Conservation (phyloP, 495 filamentous ascomycete genomes). For the Choiromyces venosus region DNA sequence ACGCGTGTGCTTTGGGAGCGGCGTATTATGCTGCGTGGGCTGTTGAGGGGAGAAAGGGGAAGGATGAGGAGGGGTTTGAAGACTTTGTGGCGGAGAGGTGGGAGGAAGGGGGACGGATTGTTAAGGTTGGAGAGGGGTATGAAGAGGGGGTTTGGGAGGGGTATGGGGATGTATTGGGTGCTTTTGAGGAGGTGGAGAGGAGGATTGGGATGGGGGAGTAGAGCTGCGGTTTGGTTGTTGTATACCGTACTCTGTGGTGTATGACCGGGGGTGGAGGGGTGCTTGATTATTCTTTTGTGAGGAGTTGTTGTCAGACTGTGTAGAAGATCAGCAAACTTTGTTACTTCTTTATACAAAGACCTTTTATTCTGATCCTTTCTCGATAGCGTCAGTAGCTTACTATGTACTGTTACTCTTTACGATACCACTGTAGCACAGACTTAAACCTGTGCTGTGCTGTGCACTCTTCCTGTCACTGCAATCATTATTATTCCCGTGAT, state of each 20-base stretch:
- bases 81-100: conserved; percentile 74
- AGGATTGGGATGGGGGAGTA: conserved; percentile 47
- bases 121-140: conserved; percentile 79
- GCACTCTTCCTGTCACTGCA: too few species aligned
- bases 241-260: too few species aligned
- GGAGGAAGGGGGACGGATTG: conserved; percentile 74
- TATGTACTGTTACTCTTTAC: too few species aligned
- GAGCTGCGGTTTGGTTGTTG: neutral
- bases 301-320: too few species aligned
- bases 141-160: conserved; percentile 61
- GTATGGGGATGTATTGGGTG: conserved; percentile 71
- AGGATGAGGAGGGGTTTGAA: conserved; percentile 63
- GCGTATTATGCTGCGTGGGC: conserved; percentile 98
- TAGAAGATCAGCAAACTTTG: neutral
- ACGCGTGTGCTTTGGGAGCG: conserved; percentile 88
- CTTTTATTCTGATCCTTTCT: too few species aligned
- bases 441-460: too few species aligned
- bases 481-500: too few species aligned
- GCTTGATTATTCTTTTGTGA: neutral
- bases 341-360: neutral
- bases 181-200: conserved; percentile 74
- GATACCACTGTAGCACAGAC: too few species aligned
- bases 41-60: conserved; percentile 54
- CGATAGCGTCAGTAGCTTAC: too few species aligned
- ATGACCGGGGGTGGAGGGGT: neutral